Conservation (phyloP, 108 stramenopile genomes). For the Conticribra weissflogii region DNA sequence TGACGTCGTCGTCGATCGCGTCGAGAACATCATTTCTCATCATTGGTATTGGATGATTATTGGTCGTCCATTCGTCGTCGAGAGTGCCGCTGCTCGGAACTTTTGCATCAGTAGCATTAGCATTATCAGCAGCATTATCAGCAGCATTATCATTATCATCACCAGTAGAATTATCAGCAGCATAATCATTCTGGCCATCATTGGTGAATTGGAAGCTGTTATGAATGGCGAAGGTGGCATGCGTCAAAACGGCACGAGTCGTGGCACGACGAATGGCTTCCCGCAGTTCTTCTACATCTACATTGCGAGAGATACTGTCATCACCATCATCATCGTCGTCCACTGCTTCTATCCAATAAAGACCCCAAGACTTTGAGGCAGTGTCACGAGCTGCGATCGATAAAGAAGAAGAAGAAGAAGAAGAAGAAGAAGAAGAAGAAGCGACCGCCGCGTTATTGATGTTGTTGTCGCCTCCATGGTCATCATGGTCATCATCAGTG, state of each 20-base stretch:
- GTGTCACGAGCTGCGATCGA: not conserved
- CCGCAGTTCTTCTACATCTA: constrained; percentile 1
- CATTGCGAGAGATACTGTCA: not conserved
- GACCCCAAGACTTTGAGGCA: not conserved
- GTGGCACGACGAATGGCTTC: constrained; percentile 12
- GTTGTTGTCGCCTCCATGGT: no score
- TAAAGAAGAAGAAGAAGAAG: not conserved
- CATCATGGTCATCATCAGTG: no score
- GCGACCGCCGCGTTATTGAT: no score
- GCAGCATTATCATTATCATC: not conserved
- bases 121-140: not conserved
- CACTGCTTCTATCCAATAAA: no score
- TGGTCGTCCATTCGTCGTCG: not conserved
- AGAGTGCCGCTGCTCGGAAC: not conserved
- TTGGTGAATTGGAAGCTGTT: constrained; percentile 19
- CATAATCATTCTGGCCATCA: constrained; percentile 18
- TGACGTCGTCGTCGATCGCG: not conserved
- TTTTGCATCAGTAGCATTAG: not conserved
- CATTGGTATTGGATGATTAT: no score
- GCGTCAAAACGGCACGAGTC: constrained; percentile 40
- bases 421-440: no score
- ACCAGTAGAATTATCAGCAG: not conserved
- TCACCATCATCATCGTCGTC: not conserved
- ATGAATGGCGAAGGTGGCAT: constrained; percentile 33
- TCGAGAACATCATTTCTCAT: no score